phyloP scores from a whole-genome alignment of 108 stramenopile genomes.

The Aureococcus anophagefferens region DNA sequence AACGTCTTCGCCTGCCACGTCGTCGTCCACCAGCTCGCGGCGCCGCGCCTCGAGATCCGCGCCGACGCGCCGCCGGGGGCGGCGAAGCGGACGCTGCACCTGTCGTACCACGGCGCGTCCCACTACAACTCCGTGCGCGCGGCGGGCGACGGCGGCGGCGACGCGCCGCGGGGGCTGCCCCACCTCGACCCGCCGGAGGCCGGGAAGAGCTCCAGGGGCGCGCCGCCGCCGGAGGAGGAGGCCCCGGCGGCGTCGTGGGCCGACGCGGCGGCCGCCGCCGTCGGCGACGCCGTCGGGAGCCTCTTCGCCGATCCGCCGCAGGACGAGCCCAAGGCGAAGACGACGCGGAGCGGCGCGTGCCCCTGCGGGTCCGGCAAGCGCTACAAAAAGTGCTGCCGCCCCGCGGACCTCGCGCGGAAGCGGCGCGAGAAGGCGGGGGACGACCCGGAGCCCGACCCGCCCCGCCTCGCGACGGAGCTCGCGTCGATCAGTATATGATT shows the following conservation, averaged over 20 bases:
- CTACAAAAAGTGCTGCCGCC: background rate
- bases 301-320: too few relatives aligned
- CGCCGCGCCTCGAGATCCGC: background rate
- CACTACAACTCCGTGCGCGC: slow-evolving; percentile 23
- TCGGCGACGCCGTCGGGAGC: too few relatives aligned
- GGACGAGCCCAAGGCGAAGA: background rate
- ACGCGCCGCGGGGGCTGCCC: background rate
- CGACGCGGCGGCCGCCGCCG: background rate
- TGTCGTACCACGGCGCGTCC: slow-evolving; percentile 29
- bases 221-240: background rate
- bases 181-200: background rate
- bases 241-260: background rate
- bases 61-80: background rate
- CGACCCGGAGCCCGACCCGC: too few relatives aligned
- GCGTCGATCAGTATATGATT: too few relatives aligned
- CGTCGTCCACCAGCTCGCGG: background rate
- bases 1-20: slow-evolving; percentile 14
- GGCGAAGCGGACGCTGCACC: slow-evolving; percentile 8
- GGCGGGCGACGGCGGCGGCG: background rate
- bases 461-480: too few relatives aligned
- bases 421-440: too few relatives aligned
- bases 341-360: background rate
- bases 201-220: too few relatives aligned
- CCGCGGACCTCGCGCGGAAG: background rate
- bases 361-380: background rate